Evolutionary conservation across 305 asterid genomes (phyloP).

Genomic region (Fraxinus velutina): DNA sequence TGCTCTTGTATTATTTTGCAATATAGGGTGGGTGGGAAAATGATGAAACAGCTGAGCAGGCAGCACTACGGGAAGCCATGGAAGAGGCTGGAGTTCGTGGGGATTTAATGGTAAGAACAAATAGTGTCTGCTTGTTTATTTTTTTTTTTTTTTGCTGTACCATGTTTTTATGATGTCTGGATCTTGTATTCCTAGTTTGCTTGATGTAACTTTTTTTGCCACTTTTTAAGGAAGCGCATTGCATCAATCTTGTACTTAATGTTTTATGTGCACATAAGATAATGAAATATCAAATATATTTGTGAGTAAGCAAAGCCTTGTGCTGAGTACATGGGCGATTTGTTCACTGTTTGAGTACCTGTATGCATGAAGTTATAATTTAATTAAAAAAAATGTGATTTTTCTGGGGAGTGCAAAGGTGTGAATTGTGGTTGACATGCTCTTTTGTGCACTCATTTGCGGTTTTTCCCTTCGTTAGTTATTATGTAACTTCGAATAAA

Average conservation of each 20-base stretch:
- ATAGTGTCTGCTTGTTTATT: not conserved
- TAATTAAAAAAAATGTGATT: not conserved
- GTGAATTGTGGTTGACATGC: not conserved
- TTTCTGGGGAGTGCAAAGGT: not conserved
- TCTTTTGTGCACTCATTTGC: not conserved
- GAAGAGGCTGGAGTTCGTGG: constrained; percentile 95
- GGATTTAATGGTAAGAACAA: constrained; percentile 55
- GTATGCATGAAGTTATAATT: not conserved
- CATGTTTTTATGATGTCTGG: constrained; percentile 5
- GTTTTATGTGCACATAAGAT: not conserved
- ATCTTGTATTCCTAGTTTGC: not conserved
- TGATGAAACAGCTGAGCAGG: constrained; percentile 84
- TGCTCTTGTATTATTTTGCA: constrained; percentile 11
- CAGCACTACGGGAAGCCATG: constrained; percentile 81
- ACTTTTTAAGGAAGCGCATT: not conserved
- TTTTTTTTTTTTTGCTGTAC: not conserved
- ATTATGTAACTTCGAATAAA: not conserved
- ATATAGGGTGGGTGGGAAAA: constrained; percentile 94
- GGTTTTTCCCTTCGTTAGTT: not conserved
- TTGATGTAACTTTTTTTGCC: not conserved
- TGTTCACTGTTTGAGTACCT: not conserved
- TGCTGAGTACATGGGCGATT: not conserved
- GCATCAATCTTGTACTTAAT: not conserved
- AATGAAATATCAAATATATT: not conserved
- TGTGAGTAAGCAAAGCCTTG: not conserved